Conservation (phyloP, 2,329 filamentous ascomycete genomes). For the Colletotrichum caudatum region DNA sequence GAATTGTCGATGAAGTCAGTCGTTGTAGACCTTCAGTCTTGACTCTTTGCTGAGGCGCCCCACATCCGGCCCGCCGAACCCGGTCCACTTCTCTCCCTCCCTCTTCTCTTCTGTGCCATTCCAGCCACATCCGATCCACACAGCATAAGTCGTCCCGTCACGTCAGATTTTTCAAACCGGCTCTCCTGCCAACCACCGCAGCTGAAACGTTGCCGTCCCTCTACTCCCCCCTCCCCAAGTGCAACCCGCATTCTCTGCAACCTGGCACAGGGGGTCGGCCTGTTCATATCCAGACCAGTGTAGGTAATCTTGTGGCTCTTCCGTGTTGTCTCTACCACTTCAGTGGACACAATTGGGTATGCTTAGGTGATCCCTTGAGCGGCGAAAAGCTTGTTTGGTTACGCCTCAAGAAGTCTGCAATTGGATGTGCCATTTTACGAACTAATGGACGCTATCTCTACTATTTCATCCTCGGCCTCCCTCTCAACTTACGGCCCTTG, state of each 20-base stretch:
- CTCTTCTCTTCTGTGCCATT: background rate
- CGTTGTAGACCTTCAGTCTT: background rate
- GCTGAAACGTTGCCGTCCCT: slow-evolving; percentile 33
- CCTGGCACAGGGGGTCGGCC: slow-evolving; percentile 18
- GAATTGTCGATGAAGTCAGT: too few species aligned
- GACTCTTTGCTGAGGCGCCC: background rate
- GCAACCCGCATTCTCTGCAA: slow-evolving; percentile 18
- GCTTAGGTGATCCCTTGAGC: background rate
- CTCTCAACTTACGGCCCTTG: slow-evolving; percentile 21
- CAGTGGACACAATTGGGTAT: background rate
- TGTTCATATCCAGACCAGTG: background rate
- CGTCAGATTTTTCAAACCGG: slow-evolving; percentile 37
- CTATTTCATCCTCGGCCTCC: slow-evolving; percentile 36
- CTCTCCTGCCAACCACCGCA: slow-evolving; percentile 33
- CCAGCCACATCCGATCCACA: slow-evolving; percentile 18
- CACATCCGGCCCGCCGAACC: slow-evolving; percentile 1
- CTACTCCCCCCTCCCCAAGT: background rate
- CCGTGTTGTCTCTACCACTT: background rate
- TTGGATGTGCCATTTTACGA: slow-evolving; percentile 37
- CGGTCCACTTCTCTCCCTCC: slow-evolving; percentile 3
- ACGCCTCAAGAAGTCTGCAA: slow-evolving; percentile 11
- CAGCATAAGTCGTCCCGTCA: slow-evolving; percentile 17
- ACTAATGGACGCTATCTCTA: slow-evolving; percentile 40
- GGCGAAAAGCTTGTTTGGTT: background rate
- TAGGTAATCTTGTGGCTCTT: slow-evolving; percentile 21